Evolutionary conservation across 106 monocot genomes (phyloP).

Genomic region (Dioscorea zingiberensis): DNA sequence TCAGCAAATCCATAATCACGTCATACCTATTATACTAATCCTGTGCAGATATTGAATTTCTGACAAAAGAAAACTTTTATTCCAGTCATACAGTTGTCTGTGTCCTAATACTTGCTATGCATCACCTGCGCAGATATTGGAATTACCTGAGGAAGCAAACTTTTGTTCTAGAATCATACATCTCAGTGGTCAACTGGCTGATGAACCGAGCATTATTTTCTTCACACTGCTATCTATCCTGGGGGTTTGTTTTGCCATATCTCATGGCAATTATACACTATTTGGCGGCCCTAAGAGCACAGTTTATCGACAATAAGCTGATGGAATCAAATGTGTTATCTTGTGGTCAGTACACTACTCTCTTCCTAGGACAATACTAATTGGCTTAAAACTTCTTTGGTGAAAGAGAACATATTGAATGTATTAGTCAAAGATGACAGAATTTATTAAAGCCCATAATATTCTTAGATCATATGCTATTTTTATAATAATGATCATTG

Average conservation of each 20-base stretch:
- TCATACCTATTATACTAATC: too few species aligned
- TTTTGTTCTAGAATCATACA: conserved; percentile 97
- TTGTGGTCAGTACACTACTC: conserved; percentile 38
- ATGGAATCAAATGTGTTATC: conserved; percentile 43
- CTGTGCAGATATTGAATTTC: too few species aligned
- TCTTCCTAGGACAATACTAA: background rate
- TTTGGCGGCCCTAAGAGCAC: conserved; percentile 56
- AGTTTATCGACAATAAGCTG: conserved; percentile 32
- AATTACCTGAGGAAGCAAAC: conserved; percentile 99
- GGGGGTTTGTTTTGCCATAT: conserved; percentile 86
- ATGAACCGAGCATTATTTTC: conserved; percentile 99
- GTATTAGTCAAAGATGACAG: too few species aligned
- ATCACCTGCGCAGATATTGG: conserved; percentile 68
- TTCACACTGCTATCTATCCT: conserved; percentile 85
- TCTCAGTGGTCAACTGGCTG: conserved; percentile 80
- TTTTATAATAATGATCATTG: too few species aligned
- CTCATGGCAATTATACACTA: conserved; percentile 77
- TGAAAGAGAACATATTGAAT: too few species aligned
- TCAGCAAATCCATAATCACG: too few species aligned
- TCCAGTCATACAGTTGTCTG: too few species aligned
- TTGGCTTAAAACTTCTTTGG: too few species aligned
- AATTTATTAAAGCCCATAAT: too few species aligned
- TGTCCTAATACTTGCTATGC: background rate
- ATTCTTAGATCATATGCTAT: too few species aligned
- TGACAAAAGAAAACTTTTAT: too few species aligned